Conservation (phyloP, 495 filamentous ascomycete species). For the Penicillium canescens region DNA sequence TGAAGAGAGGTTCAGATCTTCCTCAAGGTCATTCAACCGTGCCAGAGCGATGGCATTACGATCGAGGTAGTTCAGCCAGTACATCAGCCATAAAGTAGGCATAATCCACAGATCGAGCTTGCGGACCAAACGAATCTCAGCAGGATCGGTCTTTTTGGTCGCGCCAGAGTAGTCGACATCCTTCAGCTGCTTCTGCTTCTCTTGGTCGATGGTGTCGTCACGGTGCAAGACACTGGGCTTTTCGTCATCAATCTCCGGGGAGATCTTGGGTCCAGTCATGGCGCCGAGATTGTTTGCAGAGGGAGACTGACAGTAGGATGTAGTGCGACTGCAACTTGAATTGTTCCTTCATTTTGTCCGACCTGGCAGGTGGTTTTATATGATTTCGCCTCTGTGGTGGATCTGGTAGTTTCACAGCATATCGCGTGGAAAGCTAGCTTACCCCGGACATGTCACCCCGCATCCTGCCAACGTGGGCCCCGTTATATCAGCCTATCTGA, state of each 20-base stretch:
- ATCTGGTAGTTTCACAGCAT: not conserved
- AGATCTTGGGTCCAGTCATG: constrained; percentile 10
- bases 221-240: constrained; percentile 6
- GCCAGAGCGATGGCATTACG: constrained; percentile 34
- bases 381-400: no score
- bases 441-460: constrained; percentile 4
- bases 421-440: constrained; percentile 2
- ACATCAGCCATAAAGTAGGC: constrained; percentile 50
- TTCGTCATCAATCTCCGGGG: constrained; percentile 9
- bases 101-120: constrained; percentile 51
- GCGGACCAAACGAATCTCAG: constrained; percentile 44
- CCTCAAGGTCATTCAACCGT: constrained; percentile 36
- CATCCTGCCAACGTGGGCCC: constrained; percentile 1
- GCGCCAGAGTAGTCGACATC: constrained; percentile 40
- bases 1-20: constrained; percentile 39
- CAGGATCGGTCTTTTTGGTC: constrained; percentile 37
- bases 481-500: not conserved
- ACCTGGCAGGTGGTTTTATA: no score
- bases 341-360: no score
- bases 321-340: no score
- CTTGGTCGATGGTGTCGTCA: constrained; percentile 7
- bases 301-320: not conserved
- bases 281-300: constrained; percentile 1
- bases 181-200: constrained; percentile 6
- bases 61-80: constrained; percentile 50